A percentile compares a stretch with the other conserved stretches of the same genome.
These are phyloP conservation scores for Trichophyton equinum DNA, from an alignment of 2,329 filamentous ascomycete genomes.

Conservation along the genomic window DNA sequence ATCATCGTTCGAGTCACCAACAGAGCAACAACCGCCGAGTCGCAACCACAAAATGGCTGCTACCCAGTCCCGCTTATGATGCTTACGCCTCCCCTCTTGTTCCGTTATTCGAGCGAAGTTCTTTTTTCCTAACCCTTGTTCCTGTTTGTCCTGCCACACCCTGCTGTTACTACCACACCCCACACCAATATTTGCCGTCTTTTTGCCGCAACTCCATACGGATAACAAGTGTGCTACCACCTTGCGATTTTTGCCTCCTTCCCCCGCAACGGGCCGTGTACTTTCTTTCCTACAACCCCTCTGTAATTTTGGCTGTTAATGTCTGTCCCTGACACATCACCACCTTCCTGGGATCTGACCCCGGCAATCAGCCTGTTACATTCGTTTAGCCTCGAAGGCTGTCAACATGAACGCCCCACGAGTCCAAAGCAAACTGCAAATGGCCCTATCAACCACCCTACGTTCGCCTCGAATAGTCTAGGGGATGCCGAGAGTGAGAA, in stretches of 20 bases:
- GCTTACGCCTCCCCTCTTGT: background rate
- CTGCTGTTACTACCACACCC: background rate
- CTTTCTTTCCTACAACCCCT: background rate
- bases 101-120: background rate
- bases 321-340: conserved; percentile 17
- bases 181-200: background rate
- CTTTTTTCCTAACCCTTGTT: background rate
- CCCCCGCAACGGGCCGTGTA: background rate
- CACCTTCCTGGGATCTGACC: conserved; percentile 35
- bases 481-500: background rate
- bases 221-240: too few species aligned
- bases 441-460: background rate
- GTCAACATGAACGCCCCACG: background rate
- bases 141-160: background rate
- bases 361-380: conserved; percentile 34
- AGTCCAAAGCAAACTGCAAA: background rate
- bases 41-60: background rate
- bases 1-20: background rate
- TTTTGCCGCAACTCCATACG: background rate
- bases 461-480: background rate
- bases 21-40: background rate
- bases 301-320: conserved; percentile 8
- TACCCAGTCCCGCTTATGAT: background rate
- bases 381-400: conserved; percentile 15
- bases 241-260: background rate